phyloP scores from a whole-genome alignment of 2,329 filamentous ascomycete genomes.

The Fusarium sambucinum region DNA sequence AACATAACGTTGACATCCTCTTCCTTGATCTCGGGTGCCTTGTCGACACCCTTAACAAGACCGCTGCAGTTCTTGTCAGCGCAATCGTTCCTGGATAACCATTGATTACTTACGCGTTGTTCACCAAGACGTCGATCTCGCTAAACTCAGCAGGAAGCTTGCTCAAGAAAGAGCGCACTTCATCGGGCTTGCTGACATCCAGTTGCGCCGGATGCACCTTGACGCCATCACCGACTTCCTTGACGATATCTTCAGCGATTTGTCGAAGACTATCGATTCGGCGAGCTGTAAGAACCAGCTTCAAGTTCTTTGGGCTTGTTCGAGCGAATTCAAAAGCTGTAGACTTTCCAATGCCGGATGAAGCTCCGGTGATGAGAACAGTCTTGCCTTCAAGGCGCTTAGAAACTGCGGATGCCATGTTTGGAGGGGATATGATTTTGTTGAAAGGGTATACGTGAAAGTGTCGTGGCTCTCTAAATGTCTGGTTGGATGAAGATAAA shows the following conservation, averaged over 20 bases:
- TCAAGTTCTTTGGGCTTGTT: constrained; percentile 81
- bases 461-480: rapidly evolving
- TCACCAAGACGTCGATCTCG: constrained; percentile 88
- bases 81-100: rapidly evolving
- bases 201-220: constrained; percentile 85
- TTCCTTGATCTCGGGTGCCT: constrained; percentile 84
- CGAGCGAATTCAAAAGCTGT: constrained; percentile 91
- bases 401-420: constrained; percentile 70
- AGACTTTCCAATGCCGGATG: constrained; percentile 86
- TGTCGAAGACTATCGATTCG: constrained; percentile 81
- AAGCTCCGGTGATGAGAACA: constrained; percentile 89
- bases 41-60: constrained; percentile 87
- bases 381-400: constrained; percentile 95
- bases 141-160: constrained; percentile 83
- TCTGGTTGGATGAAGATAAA: neutral
- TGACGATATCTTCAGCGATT: constrained; percentile 79
- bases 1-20: constrained; percentile 91
- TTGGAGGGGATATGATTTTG: constrained; percentile 32
- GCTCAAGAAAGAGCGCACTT: constrained; percentile 78
- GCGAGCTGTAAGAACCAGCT: constrained; percentile 87
- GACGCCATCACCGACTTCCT: constrained; percentile 82
- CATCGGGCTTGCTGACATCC: constrained; percentile 83
- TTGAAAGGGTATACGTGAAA: neutral
- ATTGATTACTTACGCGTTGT: constrained; percentile 81
- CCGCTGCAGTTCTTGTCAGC: constrained; percentile 65